phyloP scores from a whole-genome alignment of 2,329 filamentous ascomycete species.

The Aspergillaceae sp. region DNA sequence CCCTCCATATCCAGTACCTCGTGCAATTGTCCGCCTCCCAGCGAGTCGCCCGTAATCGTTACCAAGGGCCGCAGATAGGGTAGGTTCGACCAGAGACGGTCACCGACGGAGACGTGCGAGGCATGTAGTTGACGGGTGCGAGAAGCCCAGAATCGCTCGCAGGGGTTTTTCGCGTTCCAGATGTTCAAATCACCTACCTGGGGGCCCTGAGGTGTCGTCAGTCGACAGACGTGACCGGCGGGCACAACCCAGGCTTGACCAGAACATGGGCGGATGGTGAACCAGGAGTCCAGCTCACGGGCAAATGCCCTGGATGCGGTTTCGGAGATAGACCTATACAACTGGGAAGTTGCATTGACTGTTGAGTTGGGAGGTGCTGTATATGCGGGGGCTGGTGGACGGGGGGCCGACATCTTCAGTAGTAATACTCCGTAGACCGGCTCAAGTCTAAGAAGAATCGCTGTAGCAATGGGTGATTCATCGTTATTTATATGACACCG shows the following conservation, averaged over 20 bases:
- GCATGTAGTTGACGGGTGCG: constrained; percentile 71
- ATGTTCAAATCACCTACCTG: constrained; percentile 81
- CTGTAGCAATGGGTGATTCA: neutral
- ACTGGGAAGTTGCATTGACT: constrained; percentile 26
- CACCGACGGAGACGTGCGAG: constrained; percentile 61
- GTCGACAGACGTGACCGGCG: constrained; percentile 59
- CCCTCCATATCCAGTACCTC: constrained; percentile 29
- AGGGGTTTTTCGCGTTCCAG: constrained; percentile 67
- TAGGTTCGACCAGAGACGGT: constrained; percentile 68
- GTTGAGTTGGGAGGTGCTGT: constrained; percentile 27
- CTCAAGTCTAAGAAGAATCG: neutral
- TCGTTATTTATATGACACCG: neutral
- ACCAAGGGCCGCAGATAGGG: constrained; percentile 68
- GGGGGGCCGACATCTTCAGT: constrained; percentile 18
- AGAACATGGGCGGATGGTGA: constrained; percentile 63
- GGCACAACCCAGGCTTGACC: constrained; percentile 65
- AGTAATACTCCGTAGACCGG: too few relatives aligned
- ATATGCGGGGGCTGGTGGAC: constrained; percentile 32
- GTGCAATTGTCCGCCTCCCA: constrained; percentile 37
- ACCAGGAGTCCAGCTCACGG: constrained; percentile 35
- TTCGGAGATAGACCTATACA: constrained; percentile 31
- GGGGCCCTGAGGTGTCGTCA: constrained; percentile 67
- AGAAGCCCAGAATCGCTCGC: constrained; percentile 74
- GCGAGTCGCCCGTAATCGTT: constrained; percentile 61
- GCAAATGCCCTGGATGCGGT: constrained; percentile 22